Percentiles rank a stretch among this genome's conserved stretches.
These are phyloP conservation scores for Aspergillus tanneri DNA, from an alignment of 2,329 filamentous ascomycete species.

Conservation along the genomic window DNA sequence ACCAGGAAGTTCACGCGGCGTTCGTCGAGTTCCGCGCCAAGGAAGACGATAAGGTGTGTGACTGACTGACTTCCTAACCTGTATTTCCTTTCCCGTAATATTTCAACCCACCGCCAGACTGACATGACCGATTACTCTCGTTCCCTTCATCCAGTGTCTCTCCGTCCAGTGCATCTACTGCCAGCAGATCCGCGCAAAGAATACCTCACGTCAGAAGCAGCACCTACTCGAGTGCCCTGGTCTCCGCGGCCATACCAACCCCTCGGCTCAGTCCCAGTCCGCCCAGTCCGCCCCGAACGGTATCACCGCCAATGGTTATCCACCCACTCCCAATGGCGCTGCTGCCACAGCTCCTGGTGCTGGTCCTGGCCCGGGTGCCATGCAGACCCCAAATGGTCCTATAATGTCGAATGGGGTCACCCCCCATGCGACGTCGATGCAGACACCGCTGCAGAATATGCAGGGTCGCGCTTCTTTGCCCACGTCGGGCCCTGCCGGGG, in stretches of 20 bases:
- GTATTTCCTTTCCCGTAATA: constrained; percentile 46
- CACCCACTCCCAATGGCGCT: constrained; percentile 42
- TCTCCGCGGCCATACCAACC: constrained; percentile 47
- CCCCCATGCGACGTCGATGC: constrained; percentile 45
- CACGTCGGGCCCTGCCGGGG: constrained; percentile 36
- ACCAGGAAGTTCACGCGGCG: constrained; percentile 54
- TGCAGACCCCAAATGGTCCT: constrained; percentile 44
- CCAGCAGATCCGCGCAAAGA: constrained; percentile 54
- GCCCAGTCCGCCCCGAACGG: constrained; percentile 41
- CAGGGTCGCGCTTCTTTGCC: constrained; percentile 42
- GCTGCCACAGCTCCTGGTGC: constrained; percentile 34
- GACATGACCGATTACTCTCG: constrained; percentile 30
- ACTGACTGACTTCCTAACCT: constrained; percentile 20
- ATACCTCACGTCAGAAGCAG: constrained; percentile 53
- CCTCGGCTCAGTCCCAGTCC: constrained; percentile 42
- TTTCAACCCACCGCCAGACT: constrained; percentile 39
- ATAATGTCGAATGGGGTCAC: constrained; percentile 48
- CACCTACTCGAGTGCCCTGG: constrained; percentile 53
- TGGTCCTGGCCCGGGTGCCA: constrained; percentile 32
- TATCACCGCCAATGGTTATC: constrained; percentile 45
- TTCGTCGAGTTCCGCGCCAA: constrained; percentile 56
- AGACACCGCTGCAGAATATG: constrained; percentile 42
- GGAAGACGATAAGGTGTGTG: constrained; percentile 52
- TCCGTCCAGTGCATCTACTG: constrained; percentile 56
- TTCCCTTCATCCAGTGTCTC: constrained; percentile 43